Conservation (phyloP, 2,329 filamentous ascomycete genomes). For the Paecilomyces formosus region DNA sequence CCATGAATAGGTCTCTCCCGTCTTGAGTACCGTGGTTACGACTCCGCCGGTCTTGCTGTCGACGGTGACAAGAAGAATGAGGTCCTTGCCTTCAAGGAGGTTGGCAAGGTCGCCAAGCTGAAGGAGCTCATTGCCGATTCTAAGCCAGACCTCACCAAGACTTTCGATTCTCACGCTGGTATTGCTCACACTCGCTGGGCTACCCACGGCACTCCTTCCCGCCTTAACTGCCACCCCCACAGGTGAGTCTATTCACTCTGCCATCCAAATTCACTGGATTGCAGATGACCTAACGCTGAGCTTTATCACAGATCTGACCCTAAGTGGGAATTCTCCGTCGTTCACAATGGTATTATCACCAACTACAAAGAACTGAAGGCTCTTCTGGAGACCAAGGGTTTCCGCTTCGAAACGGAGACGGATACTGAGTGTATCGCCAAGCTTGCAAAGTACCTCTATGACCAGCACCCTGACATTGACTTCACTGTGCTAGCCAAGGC, state of each 20-base stretch:
- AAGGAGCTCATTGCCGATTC: conserved; percentile 83
- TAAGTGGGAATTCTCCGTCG: conserved; percentile 91
- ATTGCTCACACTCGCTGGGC: conserved; percentile 99
- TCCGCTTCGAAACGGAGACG: conserved; percentile 98
- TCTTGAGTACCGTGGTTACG: conserved; percentile 97
- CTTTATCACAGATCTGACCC: conserved; percentile 62
- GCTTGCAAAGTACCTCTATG: conserved; percentile 95
- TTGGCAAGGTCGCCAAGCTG: conserved; percentile 96
- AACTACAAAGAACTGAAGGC: conserved; percentile 99
- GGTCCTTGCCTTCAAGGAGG: conserved; percentile 96
- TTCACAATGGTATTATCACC: conserved; percentile 99
- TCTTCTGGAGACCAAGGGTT: conserved; percentile 86
- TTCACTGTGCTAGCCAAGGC: conserved; percentile 97
- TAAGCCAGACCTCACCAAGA: conserved; percentile 78
- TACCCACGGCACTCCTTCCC: conserved; percentile 90
- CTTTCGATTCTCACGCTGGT: conserved; percentile 95
- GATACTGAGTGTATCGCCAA: conserved; percentile 99
- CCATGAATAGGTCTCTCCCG: conserved; percentile 67
- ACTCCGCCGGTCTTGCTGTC: conserved; percentile 90
- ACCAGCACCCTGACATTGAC: conserved; percentile 86
- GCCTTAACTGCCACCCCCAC: conserved; percentile 96
- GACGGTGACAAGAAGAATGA: conserved; percentile 99
- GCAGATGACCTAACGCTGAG: neutral
- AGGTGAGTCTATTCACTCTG: conserved; percentile 53
- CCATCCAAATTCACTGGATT: neutral